Base-by-base conservation (phyloP, 768 basidiomycete species). In the Guyanaporus albipodus region DNA sequence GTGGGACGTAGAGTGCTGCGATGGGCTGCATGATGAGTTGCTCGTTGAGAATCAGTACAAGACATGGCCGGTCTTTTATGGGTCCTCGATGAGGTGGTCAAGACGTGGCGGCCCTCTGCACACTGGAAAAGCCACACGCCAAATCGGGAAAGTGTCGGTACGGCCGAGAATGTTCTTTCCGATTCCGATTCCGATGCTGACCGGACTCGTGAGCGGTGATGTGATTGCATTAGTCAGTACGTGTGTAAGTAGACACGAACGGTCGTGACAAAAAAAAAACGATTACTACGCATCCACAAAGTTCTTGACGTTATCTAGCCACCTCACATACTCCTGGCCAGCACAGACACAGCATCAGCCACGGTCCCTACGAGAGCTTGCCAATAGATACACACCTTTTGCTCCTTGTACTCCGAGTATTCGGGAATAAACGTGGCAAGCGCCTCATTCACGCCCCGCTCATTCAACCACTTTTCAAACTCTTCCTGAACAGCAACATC, bases 401-500 rank as follows among this genome's bases (percentile, higher is more conserved):
- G 94, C 63, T 98, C 94, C 76, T 96, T 97, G 73, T 74, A 73
- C 61, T 89, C 85, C 12, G 86, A 83, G 61, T 91, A 91, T 52
- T 93, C 87, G 15, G 88, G 87, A 49, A 98, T 81, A 73, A 96
- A 94, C 56, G 81, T 64, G 1, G 93, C 95, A 35, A 94, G 73
- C 29, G 62, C 70, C 59, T 90, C 86, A 64, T 91, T 82, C 57
- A 99, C 77, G 8, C 92, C 94, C 44, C 95, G 85, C 72, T 97
- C 94, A 54, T 82, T 77, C 46, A 99, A 70, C 78, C 77, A 98
- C 62, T 79, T 78, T 61, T 95, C 91, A 63, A 98, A 92, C 66
- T 91, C 87, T 55, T 92, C 86, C 68, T 98, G 95, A 15, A 99
- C 81, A 2, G 69, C 63, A 34, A 83, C 75, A 61, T 98, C 95